Percentiles rank a stretch among this genome's conserved stretches.
Evolutionary conservation across 2,329 filamentous ascomycete genomes (phyloP).

Genomic region (Pleurostoma richardsiae): DNA sequence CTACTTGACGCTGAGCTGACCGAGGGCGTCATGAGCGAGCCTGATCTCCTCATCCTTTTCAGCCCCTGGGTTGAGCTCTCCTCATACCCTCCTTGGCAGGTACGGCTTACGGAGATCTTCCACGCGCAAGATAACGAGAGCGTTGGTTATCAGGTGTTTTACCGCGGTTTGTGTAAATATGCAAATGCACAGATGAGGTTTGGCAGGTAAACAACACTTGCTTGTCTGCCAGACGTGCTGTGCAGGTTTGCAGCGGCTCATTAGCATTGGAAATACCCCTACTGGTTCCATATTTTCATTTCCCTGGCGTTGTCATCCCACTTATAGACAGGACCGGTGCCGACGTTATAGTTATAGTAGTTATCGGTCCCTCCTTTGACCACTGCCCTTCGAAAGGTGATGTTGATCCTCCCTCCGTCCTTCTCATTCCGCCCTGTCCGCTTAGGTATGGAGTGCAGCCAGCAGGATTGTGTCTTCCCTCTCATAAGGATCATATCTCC

Average conservation of each 20-base stretch:
- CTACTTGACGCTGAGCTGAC: constrained; percentile 85
- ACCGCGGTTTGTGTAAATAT: constrained; percentile 78
- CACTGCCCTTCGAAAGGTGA: constrained; percentile 70
- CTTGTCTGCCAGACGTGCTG: too few relatives aligned
- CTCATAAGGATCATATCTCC: constrained; percentile 80
- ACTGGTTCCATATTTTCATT: constrained; percentile 33
- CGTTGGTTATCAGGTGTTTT: constrained; percentile 91
- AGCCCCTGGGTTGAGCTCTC: constrained; percentile 76
- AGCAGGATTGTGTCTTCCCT: constrained; percentile 68
- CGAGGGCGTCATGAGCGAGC: constrained; percentile 76
- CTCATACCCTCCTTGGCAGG: constrained; percentile 95
- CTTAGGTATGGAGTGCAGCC: constrained; percentile 77
- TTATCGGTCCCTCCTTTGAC: constrained; percentile 71
- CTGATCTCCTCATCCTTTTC: constrained; percentile 85
- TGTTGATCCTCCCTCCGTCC: constrained; percentile 66
- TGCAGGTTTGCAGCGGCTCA: too few relatives aligned
- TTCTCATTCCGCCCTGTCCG: constrained; percentile 57
- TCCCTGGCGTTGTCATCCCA: constrained; percentile 57
- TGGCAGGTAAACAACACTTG: constrained; percentile 46
- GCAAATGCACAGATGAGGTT: constrained; percentile 85
- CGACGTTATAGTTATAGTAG: constrained; percentile 82
- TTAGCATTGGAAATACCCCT: constrained; percentile 1
- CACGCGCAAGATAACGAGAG: constrained; percentile 69
- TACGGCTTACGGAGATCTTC: constrained; percentile 92
- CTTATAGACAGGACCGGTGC: constrained; percentile 59